Conservation (phyloP, 108 stramenopile species). For the Phaeodactylum tricornutum region DNA sequence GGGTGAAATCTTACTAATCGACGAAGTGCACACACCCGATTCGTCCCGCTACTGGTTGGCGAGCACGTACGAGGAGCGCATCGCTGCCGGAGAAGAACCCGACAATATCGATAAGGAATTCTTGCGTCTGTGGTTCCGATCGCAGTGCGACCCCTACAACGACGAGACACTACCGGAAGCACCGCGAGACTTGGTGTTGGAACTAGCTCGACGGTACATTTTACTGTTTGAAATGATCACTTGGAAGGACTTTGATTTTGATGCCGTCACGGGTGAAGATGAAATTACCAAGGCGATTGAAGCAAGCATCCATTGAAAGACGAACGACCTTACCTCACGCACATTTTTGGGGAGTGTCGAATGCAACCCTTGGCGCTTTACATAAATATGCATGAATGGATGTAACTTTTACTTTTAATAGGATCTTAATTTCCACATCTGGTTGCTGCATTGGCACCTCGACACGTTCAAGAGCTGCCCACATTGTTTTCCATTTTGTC, state of each 20-base stretch:
- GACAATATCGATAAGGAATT: slow-evolving; percentile 99
- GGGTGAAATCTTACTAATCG: slow-evolving; percentile 85
- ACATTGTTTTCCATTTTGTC: no score
- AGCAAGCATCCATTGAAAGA: no score
- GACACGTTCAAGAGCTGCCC: no score
- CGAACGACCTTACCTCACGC: no score
- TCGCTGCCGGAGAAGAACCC: slow-evolving; percentile 83
- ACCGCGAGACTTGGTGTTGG: slow-evolving; percentile 88
- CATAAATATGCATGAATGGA: no score
- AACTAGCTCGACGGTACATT: slow-evolving; percentile 91
- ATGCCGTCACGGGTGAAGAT: neutral
- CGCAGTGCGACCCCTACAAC: slow-evolving; percentile 97
- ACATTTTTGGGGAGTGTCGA: no score
- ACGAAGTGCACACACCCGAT: slow-evolving; percentile 98
- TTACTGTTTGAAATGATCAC: slow-evolving; percentile 96
- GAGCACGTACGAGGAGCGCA: slow-evolving; percentile 73
- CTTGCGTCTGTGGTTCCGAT: slow-evolving; percentile 90
- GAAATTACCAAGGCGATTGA: neutral
- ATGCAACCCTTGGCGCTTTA: no score
- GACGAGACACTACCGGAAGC: slow-evolving; percentile 83
- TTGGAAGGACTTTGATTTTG: slow-evolving; percentile 57
- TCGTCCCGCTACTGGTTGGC: slow-evolving; percentile 96
- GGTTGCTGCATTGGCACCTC: no score
- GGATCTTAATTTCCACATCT: no score
- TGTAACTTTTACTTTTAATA: no score